Base-by-base conservation (phyloP, 208 protist species). In the Leishmania guyanensis region DNA sequence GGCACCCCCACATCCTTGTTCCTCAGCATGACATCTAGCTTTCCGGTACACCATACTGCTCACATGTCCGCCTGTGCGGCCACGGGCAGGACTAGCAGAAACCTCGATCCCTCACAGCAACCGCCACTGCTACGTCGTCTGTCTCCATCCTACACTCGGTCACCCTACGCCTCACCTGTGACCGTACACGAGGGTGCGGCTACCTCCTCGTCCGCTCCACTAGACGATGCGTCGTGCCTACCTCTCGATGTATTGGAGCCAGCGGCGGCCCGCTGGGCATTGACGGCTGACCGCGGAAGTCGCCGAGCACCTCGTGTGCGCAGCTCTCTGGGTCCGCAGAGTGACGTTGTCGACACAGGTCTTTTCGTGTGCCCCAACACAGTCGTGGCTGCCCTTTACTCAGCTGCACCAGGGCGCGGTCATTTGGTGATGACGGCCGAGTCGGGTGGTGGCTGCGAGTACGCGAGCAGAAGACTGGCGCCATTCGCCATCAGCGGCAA, bases 391-490 rank as follows among this genome's bases (percentile, higher is more conserved):
- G 87, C 85, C 33, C 76, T 87, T 22, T 75, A 81, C 74, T 80
- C 83, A 5, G 54, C 60, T n/a, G 71, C 66, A 3, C 48, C 68
- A 2, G 74, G 80, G 3, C 83, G 77, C 17, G 56, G 64, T 17
- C 51, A 64, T 48, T 2, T 86, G 0, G 86, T 87, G 79, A 69
- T 89, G 80, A 87, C 84, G 58, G 81, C 80, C 26, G 87, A 93
- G 85, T 81, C 75, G n/a, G 89, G 81, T 0, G 87, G 1, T 90
- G 89, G 89, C 68, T 93, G 78, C 87, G 87, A 33, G 77, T 92
- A 78, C 89, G 89, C 64, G 89, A 88, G 81, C 77, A 79, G 71
- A 77, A 78, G 36, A 83, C 81, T 2, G 89, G 89, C 56, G 51
- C 69, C 22, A 85, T 92, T 64, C 87, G 79, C 5, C 78, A 90